These are phyloP conservation scores for Diplodia seriata DNA, from an alignment of 2,329 filamentous ascomycete genomes.

Conservation along the genomic window DNA sequence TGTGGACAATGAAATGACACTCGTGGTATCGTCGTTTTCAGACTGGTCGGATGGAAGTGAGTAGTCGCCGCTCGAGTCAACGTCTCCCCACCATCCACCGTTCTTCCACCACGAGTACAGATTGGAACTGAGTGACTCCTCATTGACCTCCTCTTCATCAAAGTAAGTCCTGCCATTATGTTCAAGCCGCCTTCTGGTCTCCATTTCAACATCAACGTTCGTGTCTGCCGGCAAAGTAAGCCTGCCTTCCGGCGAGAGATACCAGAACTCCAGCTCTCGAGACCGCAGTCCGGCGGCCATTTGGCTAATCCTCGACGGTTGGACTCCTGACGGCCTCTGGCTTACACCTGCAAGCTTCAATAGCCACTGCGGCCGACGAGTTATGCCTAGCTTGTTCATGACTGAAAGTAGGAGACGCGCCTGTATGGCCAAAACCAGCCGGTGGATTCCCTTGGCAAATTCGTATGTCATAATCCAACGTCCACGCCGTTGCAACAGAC, in stretches of 20 bases:
- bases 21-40: constrained; percentile 76
- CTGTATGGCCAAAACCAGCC: constrained; percentile 66
- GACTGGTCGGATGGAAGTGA: constrained; percentile 55
- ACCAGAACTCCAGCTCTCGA: constrained; percentile 60
- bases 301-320: constrained; percentile 38
- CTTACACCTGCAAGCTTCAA: constrained; percentile 54
- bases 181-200: constrained; percentile 70
- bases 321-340: constrained; percentile 38
- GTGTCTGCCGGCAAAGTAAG: constrained; percentile 65
- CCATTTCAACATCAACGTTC: constrained; percentile 79
- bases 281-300: constrained; percentile 33
- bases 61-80: constrained; percentile 83
- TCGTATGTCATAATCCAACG: constrained; percentile 79
- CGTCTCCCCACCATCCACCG: constrained; percentile 83
- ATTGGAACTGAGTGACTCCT: constrained; percentile 73
- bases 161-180: constrained; percentile 40
- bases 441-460: constrained; percentile 77
- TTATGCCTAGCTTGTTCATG: constrained; percentile 67
- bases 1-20: constrained; percentile 72
- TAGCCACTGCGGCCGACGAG: constrained; percentile 69
- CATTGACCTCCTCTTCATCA: constrained; percentile 55
- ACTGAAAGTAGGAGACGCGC: constrained; percentile 62
- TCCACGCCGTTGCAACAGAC: constrained; percentile 77
- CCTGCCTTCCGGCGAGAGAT: constrained; percentile 58
- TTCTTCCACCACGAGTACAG: constrained; percentile 85